Evolutionary conservation across 2,329 filamentous ascomycete species (phyloP), one percentile per base, ranked within the genome.

Genomic region (Phialocephala sp.): DNA sequence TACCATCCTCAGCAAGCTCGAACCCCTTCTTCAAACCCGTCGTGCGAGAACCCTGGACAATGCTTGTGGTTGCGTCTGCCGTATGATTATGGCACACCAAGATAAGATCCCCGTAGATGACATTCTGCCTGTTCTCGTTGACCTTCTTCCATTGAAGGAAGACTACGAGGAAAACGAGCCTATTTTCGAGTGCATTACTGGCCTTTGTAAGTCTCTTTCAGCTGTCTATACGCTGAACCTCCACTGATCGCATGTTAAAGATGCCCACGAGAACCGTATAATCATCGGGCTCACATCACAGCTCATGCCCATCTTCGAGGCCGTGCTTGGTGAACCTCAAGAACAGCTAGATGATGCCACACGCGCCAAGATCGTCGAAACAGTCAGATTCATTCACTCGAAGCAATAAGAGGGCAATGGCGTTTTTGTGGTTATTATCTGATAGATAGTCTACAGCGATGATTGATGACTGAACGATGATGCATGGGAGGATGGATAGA

Each of bases 121-220:
- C 66, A 92, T 97, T 22, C 86, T 99, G 1, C 94, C 94, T 32
- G 88, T 88, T 0, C 81, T 98, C 35, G 86, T 96, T 64, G 86
- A 87, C 67, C 85, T 94, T 35, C 86, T 98, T 43, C 95, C 95
- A 11, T 84, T 98, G 68, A 92, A 91, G 79, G 94, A 97, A 77
- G 95, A 98, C 78, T 98, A 87, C 74, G 93, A 97, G 80, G 95
- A 98, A 86, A 98, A 99, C 80, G 92, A 92, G 74, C 93, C 95
- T 9, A 89, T 98, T 66, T 99, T 91, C 81, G 87, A 91, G 78
- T 96, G 94, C 87, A 90, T 99, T 74, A 90, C 92, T 79, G 89
- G 91, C 79, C 86, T 98, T 70, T 97, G 88, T 91, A 83, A 83
- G 88, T 86, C 39, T 14, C 39, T 50, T 36, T 24, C 22, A 39